Evolutionary conservation across 2,329 filamentous ascomycete species (phyloP).

Genomic region (Podosphaera xanthii): DNA sequence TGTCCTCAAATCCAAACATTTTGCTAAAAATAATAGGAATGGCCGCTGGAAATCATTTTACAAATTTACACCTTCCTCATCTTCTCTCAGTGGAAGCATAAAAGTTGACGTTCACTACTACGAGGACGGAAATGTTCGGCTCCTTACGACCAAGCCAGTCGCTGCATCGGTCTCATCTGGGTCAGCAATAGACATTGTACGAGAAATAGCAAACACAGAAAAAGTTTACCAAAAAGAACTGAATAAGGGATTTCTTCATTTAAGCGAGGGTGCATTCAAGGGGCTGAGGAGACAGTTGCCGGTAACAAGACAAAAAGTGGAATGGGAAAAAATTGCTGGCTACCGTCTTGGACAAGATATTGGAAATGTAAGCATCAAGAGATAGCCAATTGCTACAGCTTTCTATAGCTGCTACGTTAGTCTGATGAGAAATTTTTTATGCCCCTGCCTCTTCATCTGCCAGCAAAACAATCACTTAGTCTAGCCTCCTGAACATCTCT

Average conservation of each 20-base stretch:
- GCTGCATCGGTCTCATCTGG: constrained; percentile 35
- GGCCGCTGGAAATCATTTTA: constrained; percentile 89
- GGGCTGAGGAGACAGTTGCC: constrained; percentile 75
- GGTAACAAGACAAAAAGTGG: constrained; percentile 93
- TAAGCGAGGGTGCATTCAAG: constrained; percentile 94
- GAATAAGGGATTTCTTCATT: constrained; percentile 65
- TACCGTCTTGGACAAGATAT: constrained; percentile 72
- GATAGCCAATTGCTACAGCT: constrained; percentile 16
- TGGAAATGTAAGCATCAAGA: constrained; percentile 38
- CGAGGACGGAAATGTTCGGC: constrained; percentile 90
- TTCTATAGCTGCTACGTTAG: not conserved
- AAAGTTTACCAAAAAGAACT: constrained; percentile 92
- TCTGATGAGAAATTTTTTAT: not conserved
- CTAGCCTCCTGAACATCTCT: not conserved
- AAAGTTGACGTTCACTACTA: constrained; percentile 98
- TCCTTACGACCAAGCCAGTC: constrained; percentile 68
- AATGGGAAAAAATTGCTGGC: constrained; percentile 95
- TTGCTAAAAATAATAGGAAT: constrained; percentile 35
- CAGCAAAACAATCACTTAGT: not conserved
- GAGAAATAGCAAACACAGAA: constrained; percentile 58
- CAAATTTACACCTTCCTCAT: constrained; percentile 47
- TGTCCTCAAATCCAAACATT: not conserved
- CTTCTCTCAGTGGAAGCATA: constrained; percentile 51
- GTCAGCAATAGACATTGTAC: constrained; percentile 36
- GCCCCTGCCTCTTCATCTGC: not conserved